Evolutionary conservation across 2,329 filamentous ascomycete species (phyloP), one percentile per base, ranked within the genome.

Genomic region (Colletotrichum salicis): DNA sequence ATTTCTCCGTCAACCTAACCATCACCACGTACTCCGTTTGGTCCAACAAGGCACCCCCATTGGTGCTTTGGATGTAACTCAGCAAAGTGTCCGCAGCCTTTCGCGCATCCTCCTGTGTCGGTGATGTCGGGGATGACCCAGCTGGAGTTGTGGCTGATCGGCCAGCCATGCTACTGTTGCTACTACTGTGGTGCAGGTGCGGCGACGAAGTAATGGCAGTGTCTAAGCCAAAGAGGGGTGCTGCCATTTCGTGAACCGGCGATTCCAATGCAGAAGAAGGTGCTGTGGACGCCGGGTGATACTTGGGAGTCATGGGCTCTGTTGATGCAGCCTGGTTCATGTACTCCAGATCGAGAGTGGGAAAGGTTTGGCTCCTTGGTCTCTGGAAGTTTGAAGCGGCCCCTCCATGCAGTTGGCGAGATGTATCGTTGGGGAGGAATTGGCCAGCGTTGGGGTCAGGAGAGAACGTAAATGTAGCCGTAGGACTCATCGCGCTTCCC

Each of bases 281-380:
- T 0, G 84, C 84, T 0, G 85, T 86, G 3, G 84, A 82, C 5
- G 85, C 80, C 4, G 84, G 76, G 57, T 84, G 83, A 63, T 86
- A 85, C 66, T 86, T 87, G 6, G 87, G 87, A 4, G 87, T 88
- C 75, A 85, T 79, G 1, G 85, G 83, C 41, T 88, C 86, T 6
- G 79, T 78, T 4, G 75, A 75, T 48, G 80, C 81, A 22, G 78
- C 71, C 68, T 87, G 86, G 75, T 85, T 86, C 75, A 87, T 81
- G 70, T 86, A 89, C 69, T 89, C 91, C 56, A 92, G 85, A 67
- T 90, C 90, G 54, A 94, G 84, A 56, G 92, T 90, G 1, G 95
- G 94, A 74, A 97, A 95, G 0, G 94, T 97, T 80, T 97, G 94
- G 80, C 94, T 96, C 77, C 94, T 88, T n/a, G 93, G 94, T 67